Base-by-base conservation (phyloP, 2,329 filamentous ascomycete species). In the Aspergillus clavatus region DNA sequence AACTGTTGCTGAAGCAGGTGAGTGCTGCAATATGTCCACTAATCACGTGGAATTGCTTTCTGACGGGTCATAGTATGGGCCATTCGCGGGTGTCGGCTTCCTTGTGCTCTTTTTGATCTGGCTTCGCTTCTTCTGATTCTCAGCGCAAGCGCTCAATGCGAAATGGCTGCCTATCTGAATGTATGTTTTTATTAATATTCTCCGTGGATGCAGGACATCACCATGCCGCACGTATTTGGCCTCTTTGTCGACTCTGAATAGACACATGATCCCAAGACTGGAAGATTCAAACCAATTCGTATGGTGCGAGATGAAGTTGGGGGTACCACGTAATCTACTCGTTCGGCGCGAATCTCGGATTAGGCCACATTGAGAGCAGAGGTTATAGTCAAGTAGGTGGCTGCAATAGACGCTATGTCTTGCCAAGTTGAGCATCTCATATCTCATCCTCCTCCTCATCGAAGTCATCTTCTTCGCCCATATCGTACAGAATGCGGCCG, bases 371-470 rank as follows among this genome's bases (percentile, higher is more conserved):
- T 18, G 11, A 18, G 2, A 21, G 31, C 6, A 10, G 8, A 16
- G 19, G 18, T 19, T 5, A 10, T 19, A 35, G 31, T 21, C 31
- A 35, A 11, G 31, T 35, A 35, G 16, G 18, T 10, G 16, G 31
- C 11, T 35, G 10, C 14, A 3, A 16, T 11, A 21, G 31, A 4
- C 14, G 8, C 4, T 35, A 16, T 35, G 14, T 11, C 10, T 10
- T 11, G 31, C 16, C 28, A 18, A 33, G 38, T 29, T n/a, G 14
- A 35, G 35, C 10, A 7, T 19, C 29, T 68, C 64, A 90, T 54
- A 91, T 89, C 70, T 96, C 90, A 70, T 96, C 90, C 60, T 96
- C 89, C 61, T 95, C 89, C 47, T 95, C 90, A 57, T 95, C 90
- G 70, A 96, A 97, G 65, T 97, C 89, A 68, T 98, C 93, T 71